Conservation (phyloP, 305 asterid genomes). For the Salvia sclarea region DNA sequence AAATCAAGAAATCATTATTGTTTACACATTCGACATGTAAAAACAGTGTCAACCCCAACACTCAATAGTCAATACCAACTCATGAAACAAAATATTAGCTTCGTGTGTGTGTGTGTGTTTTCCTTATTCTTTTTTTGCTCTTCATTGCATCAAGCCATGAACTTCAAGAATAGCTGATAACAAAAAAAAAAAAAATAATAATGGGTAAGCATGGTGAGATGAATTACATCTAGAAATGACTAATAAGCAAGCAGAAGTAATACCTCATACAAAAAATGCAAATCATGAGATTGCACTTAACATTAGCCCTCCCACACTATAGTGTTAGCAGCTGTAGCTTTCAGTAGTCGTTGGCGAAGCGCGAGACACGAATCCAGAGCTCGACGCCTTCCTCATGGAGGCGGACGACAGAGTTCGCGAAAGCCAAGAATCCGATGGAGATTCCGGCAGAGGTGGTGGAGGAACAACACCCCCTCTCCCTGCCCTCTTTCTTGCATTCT, state of each 20-base stretch:
- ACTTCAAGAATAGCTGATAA: neutral
- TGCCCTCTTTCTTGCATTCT: conserved; percentile 27
- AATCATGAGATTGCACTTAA: neutral
- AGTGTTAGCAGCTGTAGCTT: conserved; percentile 16
- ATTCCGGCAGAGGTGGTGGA: conserved; percentile 61
- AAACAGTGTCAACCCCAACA: neutral
- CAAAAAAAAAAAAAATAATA: too few relatives aligned
- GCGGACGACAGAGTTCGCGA: conserved; percentile 62
- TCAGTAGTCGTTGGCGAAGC: conserved; percentile 34
- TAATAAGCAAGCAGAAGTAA: neutral
- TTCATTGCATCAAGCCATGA: neutral
- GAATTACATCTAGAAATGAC: neutral
- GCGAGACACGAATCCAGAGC: conserved; percentile 30
- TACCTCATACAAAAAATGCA: neutral
- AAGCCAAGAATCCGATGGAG: conserved; percentile 90
- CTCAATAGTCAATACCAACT: neutral
- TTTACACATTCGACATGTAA: neutral
- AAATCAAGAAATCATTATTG: neutral
- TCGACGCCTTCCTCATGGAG: conserved; percentile 40
- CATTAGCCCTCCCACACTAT: conserved; percentile 35
- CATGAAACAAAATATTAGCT: neutral
- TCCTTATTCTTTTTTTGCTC: neutral
- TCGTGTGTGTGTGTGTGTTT: neutral
- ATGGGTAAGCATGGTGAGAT: neutral
- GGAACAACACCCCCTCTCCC: conserved; percentile 37